phyloP scores from a whole-genome alignment of 257 asterid species.

The Solanum okadae region DNA sequence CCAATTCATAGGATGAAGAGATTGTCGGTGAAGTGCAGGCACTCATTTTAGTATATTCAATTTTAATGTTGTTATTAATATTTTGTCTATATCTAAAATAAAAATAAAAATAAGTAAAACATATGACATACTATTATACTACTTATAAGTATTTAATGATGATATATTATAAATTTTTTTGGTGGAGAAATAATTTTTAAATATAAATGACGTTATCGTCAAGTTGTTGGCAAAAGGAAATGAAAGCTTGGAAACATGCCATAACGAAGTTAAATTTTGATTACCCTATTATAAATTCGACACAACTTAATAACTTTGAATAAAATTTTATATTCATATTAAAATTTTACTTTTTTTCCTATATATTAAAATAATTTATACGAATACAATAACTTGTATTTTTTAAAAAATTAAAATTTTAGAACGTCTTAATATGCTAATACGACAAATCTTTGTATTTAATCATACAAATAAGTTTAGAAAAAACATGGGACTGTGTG shows the following conservation, averaged over 20 bases:
- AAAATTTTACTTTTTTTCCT: too few species aligned
- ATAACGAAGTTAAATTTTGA: neutral
- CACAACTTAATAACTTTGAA: rapidly evolving
- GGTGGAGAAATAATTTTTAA: neutral
- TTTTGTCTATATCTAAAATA: too few species aligned
- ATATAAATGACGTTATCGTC: neutral
- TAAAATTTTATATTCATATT: too few species aligned
- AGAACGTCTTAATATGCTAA: neutral
- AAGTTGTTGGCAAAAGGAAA: neutral
- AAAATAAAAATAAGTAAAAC: neutral
- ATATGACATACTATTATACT: neutral
- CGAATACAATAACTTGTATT: too few species aligned
- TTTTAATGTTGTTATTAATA: neutral
- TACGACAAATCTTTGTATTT: neutral
- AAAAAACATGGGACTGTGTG: neutral
- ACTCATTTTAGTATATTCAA: neutral
- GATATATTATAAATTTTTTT: neutral
- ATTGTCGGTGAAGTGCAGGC: neutral
- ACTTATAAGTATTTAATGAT: neutral
- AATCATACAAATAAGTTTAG: neutral
- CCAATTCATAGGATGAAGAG: neutral
- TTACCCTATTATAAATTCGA: rapidly evolving
- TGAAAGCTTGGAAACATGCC: neutral
- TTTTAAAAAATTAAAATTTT: too few species aligned
- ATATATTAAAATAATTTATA: too few species aligned